Base-by-base conservation (phyloP, 2,329 filamentous ascomycete genomes). In the Coniella vitis region DNA sequence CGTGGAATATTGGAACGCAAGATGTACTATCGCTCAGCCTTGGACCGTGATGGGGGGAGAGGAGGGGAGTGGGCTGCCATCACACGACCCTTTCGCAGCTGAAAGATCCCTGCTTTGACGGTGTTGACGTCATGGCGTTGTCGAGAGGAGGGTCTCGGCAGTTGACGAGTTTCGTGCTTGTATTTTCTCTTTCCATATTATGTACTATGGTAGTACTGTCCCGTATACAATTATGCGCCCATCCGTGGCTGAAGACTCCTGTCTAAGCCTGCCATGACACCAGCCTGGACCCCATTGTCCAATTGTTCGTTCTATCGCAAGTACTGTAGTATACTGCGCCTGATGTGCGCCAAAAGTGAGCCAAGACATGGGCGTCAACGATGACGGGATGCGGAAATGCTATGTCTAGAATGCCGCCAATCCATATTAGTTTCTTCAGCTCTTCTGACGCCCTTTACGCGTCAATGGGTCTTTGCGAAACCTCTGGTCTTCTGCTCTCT, bases 341-440 rank as follows among this genome's bases (percentile, higher is more conserved):
- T 31, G 16, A n/a, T n/a, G 43, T 38, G 43, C 35, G 35, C 21
- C 20, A n/a, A 13, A 32, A n/a, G 19, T n/a, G n/a, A 22, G 47
- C 39, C 34, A 48, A 51, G 49, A 51, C 49, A 51, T n/a, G n/a
- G 16, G 17, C 40, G 43, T 42, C 43, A 49, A 39, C 14, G 47
- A 49, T 46, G 47, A 49, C 47, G 47, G 47, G 19, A 29, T 10
- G 29, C 37, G 34, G 38, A 41, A 34, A 35, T 44, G 32, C n/a
- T 35, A 36, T 14, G 17, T 25, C 19, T 19, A 36, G 20, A n/a
- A 36, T 19, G 20, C 21, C 19, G 22, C 13, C 32, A 35, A 29
- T 25, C 38, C 3, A 17, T 25, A 16, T 31, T 34, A 1, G 4
- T 20, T 10, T 16, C 29, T 22, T 43, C 10, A 4, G 4, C n/a